Evolutionary conservation across 2,329 filamentous ascomycete species (phyloP).

Genomic region (Talaromyces islandicus): DNA sequence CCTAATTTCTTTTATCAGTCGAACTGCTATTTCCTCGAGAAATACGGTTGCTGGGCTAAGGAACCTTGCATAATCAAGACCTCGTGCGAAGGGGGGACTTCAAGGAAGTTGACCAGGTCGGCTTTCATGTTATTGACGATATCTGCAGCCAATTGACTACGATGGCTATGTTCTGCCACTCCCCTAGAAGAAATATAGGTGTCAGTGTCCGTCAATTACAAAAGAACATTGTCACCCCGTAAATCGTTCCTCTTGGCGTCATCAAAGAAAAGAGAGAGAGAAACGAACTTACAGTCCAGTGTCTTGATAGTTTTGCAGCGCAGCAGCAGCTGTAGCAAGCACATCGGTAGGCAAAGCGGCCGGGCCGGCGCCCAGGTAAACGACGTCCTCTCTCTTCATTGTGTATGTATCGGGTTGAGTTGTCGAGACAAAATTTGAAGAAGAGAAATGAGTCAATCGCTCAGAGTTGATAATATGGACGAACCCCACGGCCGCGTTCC

Average conservation of each 20-base stretch:
- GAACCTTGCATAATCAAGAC: conserved; percentile 72
- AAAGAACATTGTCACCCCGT: neutral
- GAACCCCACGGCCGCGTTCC: conserved; percentile 26
- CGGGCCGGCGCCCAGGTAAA: conserved; percentile 87
- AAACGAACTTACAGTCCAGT: conserved; percentile 54
- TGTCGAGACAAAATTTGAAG: neutral
- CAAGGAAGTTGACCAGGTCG: conserved; percentile 65
- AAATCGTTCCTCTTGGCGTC: neutral
- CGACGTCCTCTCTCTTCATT: conserved; percentile 58
- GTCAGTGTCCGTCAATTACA: neutral
- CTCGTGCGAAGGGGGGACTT: conserved; percentile 82
- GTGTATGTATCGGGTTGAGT: neutral
- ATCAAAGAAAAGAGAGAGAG: neutral
- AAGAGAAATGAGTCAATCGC: neutral
- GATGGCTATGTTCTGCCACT: conserved; percentile 84
- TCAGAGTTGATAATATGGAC: conserved; percentile 43
- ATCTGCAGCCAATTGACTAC: conserved; percentile 68
- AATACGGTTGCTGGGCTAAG: neutral
- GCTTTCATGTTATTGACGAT: conserved; percentile 75
- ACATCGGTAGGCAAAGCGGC: conserved; percentile 78
- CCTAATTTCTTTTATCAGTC: conserved; percentile 19
- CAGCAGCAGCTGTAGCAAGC: conserved; percentile 67
- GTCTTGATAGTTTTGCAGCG: conserved; percentile 73
- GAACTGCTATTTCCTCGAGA: conserved; percentile 37
- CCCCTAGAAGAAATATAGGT: conserved; percentile 37